These are phyloP conservation scores for Pythium monospermum DNA, from an alignment of 352 stramenopile genomes.

Conservation along the genomic window DNA sequence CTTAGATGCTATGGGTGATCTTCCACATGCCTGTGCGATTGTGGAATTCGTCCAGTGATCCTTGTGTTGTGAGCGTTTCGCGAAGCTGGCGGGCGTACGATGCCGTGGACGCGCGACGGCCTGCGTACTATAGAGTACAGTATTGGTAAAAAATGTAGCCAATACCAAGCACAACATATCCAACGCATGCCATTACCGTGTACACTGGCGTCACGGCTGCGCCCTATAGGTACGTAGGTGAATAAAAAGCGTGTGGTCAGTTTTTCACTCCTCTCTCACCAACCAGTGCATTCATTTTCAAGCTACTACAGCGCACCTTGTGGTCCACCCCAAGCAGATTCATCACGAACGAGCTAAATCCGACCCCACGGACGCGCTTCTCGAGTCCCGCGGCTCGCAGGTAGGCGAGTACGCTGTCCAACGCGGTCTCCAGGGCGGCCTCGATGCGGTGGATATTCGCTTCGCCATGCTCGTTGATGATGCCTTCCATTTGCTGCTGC, in stretches of 20 bases:
- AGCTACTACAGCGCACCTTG: no score
- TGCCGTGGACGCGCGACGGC: constrained; percentile 40
- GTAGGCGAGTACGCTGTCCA: constrained; percentile 46
- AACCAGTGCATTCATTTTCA: no score
- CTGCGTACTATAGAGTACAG: constrained; percentile 55
- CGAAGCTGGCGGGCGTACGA: constrained; percentile 46
- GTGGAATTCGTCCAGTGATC: constrained; percentile 48
- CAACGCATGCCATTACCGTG: constrained; percentile 33
- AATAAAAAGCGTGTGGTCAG: neutral
- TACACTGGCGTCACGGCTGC: constrained; percentile 69
- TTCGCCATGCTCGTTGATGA: constrained; percentile 57
- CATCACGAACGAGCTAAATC: constrained; percentile 93
- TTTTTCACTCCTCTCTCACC: neutral
- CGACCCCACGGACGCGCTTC: constrained; percentile 62
- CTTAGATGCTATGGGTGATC: neutral
- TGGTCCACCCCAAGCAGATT: constrained; percentile 88
- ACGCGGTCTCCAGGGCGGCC: constrained; percentile 39
- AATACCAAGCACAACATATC: neutral
- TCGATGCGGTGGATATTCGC: constrained; percentile 44
- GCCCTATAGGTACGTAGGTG: constrained; percentile 24
- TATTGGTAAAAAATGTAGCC: neutral
- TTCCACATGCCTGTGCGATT: constrained; percentile 51
- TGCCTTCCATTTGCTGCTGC: constrained; percentile 46
- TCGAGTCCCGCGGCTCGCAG: constrained; percentile 38
- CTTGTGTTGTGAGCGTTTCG: constrained; percentile 30